Evolutionary conservation across 2,329 filamentous ascomycete species (phyloP), one percentile per base, ranked within the genome.

Genomic region (Alternaria brassicicola): DNA sequence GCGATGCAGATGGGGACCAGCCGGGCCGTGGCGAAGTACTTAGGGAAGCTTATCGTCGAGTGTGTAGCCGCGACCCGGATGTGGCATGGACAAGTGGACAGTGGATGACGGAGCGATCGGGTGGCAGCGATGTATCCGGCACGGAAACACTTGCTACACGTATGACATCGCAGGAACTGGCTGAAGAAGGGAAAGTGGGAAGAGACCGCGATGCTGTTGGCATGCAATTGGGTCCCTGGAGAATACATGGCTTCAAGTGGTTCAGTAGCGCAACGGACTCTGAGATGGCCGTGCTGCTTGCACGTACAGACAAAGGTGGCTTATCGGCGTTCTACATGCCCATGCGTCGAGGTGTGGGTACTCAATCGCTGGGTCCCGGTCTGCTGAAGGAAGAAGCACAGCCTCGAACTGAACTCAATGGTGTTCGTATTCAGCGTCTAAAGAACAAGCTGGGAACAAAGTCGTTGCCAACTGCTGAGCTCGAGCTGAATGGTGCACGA

Each of bases 51-150:
- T 86, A 82, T 62, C 68, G 76, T 6, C 82, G 83, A 12, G 76
- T 90, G 3, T 85, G 79, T 1, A 85, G 83, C 4, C 79, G 84
- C 4, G 81, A 88, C 52, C 77, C 80, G 0, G 53, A 67, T 0
- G 63, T 75, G 17, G 84, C 85, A 0, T 92, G 89, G 89, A 92
- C 88, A 0, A 89, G 85, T 38, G 89, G 89, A 0, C 89, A 92
- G 71, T 92, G 89, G 89, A 91, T 92, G 89, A 92, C 89, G 0
- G 89, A 91, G 66, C 81, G 89, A 2, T 81, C 83, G 0, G 89
- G 89, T 2, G 89, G 89, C 0, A 89, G 87, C 62, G 89, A 92
- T 66, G 87, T 91, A 1, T 86, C 86, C 3, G 81, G 83, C 35
- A 90, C 87, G 0, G 89, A 92, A 74, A 91, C 89, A 0, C 75